Conservation (phyloP, 257 asterid genomes). For the Gynochthodes officinalis region DNA sequence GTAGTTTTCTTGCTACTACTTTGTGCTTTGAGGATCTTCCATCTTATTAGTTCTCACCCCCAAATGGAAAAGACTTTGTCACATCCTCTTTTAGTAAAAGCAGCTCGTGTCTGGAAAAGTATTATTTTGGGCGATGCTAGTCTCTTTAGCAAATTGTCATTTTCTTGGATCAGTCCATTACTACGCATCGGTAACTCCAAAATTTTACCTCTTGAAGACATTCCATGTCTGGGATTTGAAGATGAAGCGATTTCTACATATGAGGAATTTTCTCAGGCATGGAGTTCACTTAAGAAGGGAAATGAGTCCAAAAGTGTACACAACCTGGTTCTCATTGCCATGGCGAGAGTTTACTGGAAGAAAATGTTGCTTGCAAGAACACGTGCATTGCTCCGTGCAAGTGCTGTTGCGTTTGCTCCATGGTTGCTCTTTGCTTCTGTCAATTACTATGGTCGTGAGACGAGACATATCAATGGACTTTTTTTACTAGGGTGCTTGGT, state of each 20-base stretch:
- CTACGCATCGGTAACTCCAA: slow-evolving; percentile 48
- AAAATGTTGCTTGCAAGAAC: slow-evolving; percentile 39
- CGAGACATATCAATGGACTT: slow-evolving; percentile 30
- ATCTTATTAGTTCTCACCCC: slow-evolving; percentile 18
- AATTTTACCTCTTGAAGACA: slow-evolving; percentile 43
- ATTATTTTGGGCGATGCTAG: slow-evolving; percentile 23
- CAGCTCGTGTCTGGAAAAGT: background rate
- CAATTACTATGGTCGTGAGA: slow-evolving; percentile 35
- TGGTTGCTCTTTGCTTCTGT: slow-evolving; percentile 63
- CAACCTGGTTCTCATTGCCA: slow-evolving; percentile 33
- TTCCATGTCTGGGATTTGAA: slow-evolving; percentile 53
- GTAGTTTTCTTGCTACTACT: slow-evolving; percentile 44
- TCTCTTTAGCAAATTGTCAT: slow-evolving; percentile 39
- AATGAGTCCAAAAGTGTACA: slow-evolving; percentile 19
- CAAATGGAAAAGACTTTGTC: slow-evolving; percentile 6
- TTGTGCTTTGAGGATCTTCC: slow-evolving; percentile 34
- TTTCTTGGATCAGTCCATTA: slow-evolving; percentile 63
- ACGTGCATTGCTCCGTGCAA: slow-evolving; percentile 35
- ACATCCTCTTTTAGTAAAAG: slow-evolving; percentile 43
- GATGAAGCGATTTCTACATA: slow-evolving; percentile 51
- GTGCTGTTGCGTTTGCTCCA: slow-evolving; percentile 45
- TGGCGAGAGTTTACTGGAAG: slow-evolving; percentile 45
- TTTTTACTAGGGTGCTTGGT: slow-evolving; percentile 45
- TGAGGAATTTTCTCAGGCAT: slow-evolving; percentile 37
- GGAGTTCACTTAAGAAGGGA: slow-evolving; percentile 31